Conservation (phyloP, 805 yeast species). For the Nakazawaea laoshanensis region DNA sequence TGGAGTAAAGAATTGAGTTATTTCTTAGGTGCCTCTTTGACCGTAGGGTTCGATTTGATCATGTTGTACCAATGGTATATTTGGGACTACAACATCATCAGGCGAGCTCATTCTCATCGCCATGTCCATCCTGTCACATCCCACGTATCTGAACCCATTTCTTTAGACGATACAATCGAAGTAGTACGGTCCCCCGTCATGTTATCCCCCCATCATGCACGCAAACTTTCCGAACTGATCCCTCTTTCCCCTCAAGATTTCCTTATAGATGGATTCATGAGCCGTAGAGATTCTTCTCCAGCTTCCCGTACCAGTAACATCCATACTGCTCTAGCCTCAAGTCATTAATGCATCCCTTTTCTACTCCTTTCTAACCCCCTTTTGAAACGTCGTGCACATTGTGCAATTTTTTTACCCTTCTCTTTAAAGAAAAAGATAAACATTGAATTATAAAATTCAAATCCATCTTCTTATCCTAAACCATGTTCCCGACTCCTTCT, state of each 20-base stretch:
- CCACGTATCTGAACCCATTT: slow-evolving; percentile 3
- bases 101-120: not conserved
- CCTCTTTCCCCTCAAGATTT: slow-evolving; percentile 29
- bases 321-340: too few species aligned
- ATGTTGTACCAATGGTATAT: slow-evolving; percentile 34
- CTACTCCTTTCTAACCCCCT: too few species aligned
- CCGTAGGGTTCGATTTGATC: slow-evolving; percentile 36
- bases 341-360: too few species aligned
- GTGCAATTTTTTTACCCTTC: too few species aligned
- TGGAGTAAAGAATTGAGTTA: slow-evolving; percentile 31
- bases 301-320: not conserved
- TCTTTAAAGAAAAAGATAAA: slow-evolving; percentile 6
- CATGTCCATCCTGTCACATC: slow-evolving; percentile 1
- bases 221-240: slow-evolving; percentile 22
- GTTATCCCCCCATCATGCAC: slow-evolving; percentile 21
- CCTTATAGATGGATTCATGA: slow-evolving; percentile 19
- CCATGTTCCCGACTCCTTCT: slow-evolving; percentile 5
- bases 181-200: slow-evolving; percentile 9
- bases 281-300: not conserved
- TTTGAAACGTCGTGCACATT: too few species aligned
- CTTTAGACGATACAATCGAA: slow-evolving; percentile 4
- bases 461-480: not conserved
- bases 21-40: slow-evolving; percentile 44
- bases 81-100: slow-evolving; percentile 17
- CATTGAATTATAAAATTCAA: not conserved